Evolutionary conservation across 2,329 filamentous ascomycete genomes (phyloP).

Genomic region (Colletotrichum neosansevieriae): DNA sequence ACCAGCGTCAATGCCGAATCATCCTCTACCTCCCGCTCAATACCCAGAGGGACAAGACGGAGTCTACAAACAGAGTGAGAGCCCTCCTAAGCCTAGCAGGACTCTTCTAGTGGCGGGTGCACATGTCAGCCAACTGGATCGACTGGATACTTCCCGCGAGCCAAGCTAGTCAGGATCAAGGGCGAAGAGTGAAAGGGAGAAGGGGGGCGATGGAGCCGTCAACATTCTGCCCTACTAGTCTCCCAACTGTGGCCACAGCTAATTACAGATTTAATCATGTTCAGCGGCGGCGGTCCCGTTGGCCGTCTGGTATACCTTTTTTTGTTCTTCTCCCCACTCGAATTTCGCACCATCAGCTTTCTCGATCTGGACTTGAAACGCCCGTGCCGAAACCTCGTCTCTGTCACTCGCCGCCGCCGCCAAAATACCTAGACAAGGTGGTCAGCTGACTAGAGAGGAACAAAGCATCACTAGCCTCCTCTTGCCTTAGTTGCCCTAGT

Average conservation of each 20-base stretch:
- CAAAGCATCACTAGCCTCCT: conserved; percentile 17
- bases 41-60: neutral
- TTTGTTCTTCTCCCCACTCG: neutral
- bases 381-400: conserved; percentile 33
- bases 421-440: neutral
- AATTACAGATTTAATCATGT: conserved; percentile 3
- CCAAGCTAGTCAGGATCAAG: conserved; percentile 33
- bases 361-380: conserved; percentile 36
- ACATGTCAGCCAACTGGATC: conserved; percentile 31
- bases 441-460: conserved; percentile 20
- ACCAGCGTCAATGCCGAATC: conserved; percentile 13
- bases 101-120: conserved; percentile 9
- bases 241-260: conserved; percentile 19
- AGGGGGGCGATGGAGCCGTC: neutral
- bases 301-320: neutral
- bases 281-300: conserved; percentile 19
- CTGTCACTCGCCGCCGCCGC: conserved; percentile 26
- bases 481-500: conserved; percentile 11
- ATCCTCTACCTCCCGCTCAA: conserved; percentile 4
- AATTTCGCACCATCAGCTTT: conserved; percentile 7
- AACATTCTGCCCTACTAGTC: conserved; percentile 22
- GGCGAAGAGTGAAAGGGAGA: conserved; percentile 6
- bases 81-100: neutral
- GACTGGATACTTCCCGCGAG: conserved; percentile 26
- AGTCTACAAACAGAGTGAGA: conserved; percentile 3